Conservation (phyloP, 768 basidiomycete species). For the Russula compacta region DNA sequence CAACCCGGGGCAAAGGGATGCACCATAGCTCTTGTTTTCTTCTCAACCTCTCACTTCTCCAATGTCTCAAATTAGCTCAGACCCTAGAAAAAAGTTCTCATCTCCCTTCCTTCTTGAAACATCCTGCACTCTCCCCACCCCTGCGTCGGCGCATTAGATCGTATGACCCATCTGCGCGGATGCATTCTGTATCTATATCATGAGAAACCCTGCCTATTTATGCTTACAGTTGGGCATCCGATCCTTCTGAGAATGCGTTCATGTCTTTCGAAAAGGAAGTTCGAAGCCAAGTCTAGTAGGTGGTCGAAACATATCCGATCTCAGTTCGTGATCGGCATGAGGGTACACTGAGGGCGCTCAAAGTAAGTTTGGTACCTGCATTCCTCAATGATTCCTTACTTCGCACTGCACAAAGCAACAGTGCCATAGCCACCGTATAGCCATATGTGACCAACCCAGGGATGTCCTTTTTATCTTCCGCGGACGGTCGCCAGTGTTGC, state of each 20-base stretch:
- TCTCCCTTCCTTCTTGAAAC: background rate
- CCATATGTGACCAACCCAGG: background rate
- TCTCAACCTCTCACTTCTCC: background rate
- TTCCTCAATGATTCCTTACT: background rate
- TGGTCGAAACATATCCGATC: background rate
- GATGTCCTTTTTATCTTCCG: background rate
- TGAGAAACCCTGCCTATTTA: constrained; percentile 4
- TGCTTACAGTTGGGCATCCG: constrained; percentile 10
- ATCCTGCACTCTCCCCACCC: background rate
- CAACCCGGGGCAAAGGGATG: background rate
- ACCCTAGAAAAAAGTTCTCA: constrained; percentile 13
- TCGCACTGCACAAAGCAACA: background rate
- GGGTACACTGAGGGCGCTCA: background rate
- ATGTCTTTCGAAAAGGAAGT: constrained; percentile 1
- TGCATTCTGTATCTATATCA: background rate
- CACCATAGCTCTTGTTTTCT: background rate
- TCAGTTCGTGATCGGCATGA: background rate
- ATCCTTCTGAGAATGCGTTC: background rate
- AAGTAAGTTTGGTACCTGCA: background rate
- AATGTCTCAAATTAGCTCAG: constrained; percentile 2
- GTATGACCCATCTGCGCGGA: constrained; percentile 10
- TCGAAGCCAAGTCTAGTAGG: background rate
- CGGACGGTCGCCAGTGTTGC: background rate
- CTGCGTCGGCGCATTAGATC: constrained; percentile 13
- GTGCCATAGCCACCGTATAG: background rate